Evolutionary conservation across 345 rosid species (phyloP).

Genomic region (Corchorus capsularis): DNA sequence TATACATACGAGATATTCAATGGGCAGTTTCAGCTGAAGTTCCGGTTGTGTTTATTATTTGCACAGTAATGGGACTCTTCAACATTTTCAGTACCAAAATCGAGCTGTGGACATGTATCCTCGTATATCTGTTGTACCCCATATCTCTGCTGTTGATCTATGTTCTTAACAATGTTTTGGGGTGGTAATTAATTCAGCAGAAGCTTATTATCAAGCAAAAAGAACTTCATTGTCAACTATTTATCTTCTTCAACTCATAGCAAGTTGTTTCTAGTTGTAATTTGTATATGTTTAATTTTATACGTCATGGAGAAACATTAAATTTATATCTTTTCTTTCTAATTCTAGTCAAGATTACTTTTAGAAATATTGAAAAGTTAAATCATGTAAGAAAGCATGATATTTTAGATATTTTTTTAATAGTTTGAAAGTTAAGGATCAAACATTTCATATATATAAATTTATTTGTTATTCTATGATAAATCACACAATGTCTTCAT

Average conservation of each 20-base stretch:
- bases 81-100: conserved; percentile 35
- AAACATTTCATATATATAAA: too few species aligned
- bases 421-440: too few species aligned
- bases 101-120: conserved; percentile 39
- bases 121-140: conserved; percentile 40
- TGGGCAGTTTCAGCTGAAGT: conserved; percentile 49
- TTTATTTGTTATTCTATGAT: too few species aligned
- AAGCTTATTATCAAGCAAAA: neutral
- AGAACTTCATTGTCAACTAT: too few species aligned
- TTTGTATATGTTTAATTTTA: neutral
- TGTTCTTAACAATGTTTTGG: conserved; percentile 37
- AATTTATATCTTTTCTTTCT: neutral
- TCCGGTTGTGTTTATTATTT: conserved; percentile 38
- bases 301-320: neutral
- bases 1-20: conserved; percentile 35
- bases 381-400: too few species aligned
- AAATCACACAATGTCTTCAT: too few species aligned
- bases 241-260: neutral
- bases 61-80: conserved; percentile 36
- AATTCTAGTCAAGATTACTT: neutral
- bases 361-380: too few species aligned
- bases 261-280: too few species aligned
- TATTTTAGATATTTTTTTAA: too few species aligned
- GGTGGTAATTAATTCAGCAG: conserved; percentile 33
- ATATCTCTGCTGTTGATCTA: conserved; percentile 39